Conservation (phyloP, 768 basidiomycete species). For the Auricularia sp. region DNA sequence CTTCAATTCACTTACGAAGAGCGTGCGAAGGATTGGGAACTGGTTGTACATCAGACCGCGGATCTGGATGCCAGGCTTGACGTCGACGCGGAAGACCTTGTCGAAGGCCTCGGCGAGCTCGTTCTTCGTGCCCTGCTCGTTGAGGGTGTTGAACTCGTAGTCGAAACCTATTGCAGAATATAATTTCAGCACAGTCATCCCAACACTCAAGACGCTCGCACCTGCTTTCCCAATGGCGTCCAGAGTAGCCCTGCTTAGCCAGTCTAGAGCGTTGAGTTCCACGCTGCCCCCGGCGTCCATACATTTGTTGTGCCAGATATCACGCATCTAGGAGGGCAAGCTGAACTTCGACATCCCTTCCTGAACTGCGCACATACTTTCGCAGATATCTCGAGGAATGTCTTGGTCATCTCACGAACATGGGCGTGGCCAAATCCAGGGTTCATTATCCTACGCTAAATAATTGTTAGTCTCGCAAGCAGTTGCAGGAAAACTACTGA, state of each 20-base stretch:
- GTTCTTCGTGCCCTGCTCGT: constrained; percentile 14
- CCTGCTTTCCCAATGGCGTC: constrained; percentile 17
- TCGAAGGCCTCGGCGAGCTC: constrained; percentile 26
- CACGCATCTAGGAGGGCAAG: constrained; percentile 10
- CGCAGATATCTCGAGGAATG: constrained; percentile 45
- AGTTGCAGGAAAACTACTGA: neutral
- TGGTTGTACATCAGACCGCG: constrained; percentile 15
- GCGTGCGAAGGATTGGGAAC: neutral
- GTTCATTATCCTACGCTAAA: constrained; percentile 26
- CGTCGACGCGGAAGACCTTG: constrained; percentile 17
- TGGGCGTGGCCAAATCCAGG: constrained; percentile 56
- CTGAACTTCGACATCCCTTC: too few species aligned
- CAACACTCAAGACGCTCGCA: neutral
- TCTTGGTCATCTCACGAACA: constrained; percentile 44
- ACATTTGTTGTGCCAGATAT: constrained; percentile 11
- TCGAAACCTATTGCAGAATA: constrained; percentile 26
- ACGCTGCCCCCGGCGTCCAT: constrained; percentile 2
- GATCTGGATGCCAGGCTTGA: constrained; percentile 14
- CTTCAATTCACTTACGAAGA: neutral
- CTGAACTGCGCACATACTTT: constrained; percentile 23
- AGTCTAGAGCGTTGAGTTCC: constrained; percentile 23
- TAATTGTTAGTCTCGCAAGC: neutral
- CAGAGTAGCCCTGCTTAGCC: constrained; percentile 20
- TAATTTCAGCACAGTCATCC: neutral
- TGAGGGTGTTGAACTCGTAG: constrained; percentile 25